Evolutionary conservation across 2,329 filamentous ascomycete genomes (phyloP), one percentile per base, ranked within the genome.

Genomic region (Aspergillus arachidicola): DNA sequence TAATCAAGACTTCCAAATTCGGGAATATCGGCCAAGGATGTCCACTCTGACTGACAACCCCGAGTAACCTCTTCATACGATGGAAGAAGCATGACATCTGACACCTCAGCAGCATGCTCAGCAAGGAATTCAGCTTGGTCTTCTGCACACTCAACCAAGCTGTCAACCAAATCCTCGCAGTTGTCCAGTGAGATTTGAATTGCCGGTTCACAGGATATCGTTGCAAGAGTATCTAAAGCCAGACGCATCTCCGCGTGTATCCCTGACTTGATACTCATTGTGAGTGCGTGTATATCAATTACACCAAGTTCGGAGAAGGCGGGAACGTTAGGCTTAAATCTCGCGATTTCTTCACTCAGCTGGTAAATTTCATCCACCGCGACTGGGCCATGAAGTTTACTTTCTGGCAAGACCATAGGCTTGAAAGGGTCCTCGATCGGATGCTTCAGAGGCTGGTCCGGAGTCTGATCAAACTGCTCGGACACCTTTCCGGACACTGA

Each of bases 241-340:
- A 97, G 80, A 11, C 94, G 89, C n/a, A 97, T 90, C 79, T 99
- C 95, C 6, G 89, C 89, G 70, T 93, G 90, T 50, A 98, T 91
- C 0, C 94, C 94, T 60, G 91, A 96, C 74, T 97, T 93, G 43
- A 99, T 82, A 72, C 93, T 93, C 82, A 93, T 91, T 0, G 90
- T 97, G 46, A 99, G 84, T 23, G 94, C 93, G 68, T 94, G 90
- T 32, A 98, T 90, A 73, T 99, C 94, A 66, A 98, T 91, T 23
- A 93, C 86, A 10, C 94, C 95, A 58, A 98, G 84, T 70, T 98
- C 94, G 26, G 85, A 82, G 21, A 93, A 84, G 2, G 84, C 81
- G 0, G 95, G 94, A 43, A 93, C 84, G 61, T 91, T 90, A 0
- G 94, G 93, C 71, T 89, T 91, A 71, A 88, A 83, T 51, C 84